phyloP scores from a whole-genome alignment of 768 basidiomycete genomes.

The Agrocybe praecox region DNA sequence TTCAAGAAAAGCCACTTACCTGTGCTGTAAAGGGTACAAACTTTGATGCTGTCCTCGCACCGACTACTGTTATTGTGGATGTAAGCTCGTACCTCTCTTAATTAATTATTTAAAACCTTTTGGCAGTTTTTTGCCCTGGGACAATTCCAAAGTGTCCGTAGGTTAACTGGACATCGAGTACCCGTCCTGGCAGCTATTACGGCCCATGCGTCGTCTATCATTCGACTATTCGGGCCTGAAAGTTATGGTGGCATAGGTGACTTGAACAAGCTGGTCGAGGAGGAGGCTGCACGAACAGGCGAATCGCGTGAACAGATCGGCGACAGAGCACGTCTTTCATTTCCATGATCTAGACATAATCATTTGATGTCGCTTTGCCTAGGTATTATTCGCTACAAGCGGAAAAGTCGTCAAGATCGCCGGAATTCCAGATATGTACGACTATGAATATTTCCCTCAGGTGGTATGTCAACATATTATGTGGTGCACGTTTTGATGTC shows the following conservation, averaged over 20 bases:
- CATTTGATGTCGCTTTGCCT: background rate
- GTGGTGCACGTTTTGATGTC: too few relatives aligned
- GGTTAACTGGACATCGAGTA: background rate
- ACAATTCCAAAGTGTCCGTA: background rate
- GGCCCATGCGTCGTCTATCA: background rate
- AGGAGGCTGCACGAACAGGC: background rate
- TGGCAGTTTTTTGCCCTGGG: background rate
- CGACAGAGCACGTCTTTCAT: background rate
- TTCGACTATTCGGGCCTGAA: background rate
- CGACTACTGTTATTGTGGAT: conserved; percentile 9
- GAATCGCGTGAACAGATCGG: background rate
- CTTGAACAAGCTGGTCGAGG: background rate
- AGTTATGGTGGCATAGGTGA: background rate
- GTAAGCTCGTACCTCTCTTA: background rate
- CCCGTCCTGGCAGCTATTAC: background rate
- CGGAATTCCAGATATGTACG: conserved; percentile 14
- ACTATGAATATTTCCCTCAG: conserved; percentile 16
- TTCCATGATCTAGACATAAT: background rate
- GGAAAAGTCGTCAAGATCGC: conserved; percentile 1
- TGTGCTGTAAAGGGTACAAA: conserved; percentile 8
- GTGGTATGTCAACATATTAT: conserved; percentile 3
- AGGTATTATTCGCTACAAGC: background rate
- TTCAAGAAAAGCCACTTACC: conserved; percentile 6
- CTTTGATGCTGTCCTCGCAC: conserved; percentile 8
- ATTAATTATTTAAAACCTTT: background rate